A percentile compares a stretch with the other conserved stretches of the same genome.
Evolutionary conservation across 2,329 filamentous ascomycete genomes (phyloP).

Genomic region (Neonectria ditissima): DNA sequence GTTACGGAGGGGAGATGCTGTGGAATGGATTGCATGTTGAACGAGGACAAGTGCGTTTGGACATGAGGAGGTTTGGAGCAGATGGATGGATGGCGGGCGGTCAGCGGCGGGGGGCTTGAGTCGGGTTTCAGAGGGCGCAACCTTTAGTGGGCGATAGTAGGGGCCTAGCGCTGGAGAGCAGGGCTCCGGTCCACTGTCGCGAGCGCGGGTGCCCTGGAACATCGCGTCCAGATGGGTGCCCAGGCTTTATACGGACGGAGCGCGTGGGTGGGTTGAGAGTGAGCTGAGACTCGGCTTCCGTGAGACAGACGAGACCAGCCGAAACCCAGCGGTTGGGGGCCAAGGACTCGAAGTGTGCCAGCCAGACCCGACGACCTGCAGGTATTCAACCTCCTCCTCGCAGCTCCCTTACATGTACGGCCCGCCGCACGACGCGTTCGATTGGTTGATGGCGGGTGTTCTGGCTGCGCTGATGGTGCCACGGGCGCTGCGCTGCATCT

Average conservation of each 20-base stretch:
- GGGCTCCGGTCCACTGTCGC: slow-evolving; percentile 15
- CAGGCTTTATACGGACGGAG: slow-evolving; percentile 1
- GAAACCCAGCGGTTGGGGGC: not conserved
- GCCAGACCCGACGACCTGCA: not conserved
- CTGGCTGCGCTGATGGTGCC: slow-evolving; percentile 18
- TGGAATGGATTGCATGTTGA: not conserved
- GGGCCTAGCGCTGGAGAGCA: slow-evolving; percentile 2
- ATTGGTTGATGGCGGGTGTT: slow-evolving; percentile 32
- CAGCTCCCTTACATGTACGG: slow-evolving; percentile 43
- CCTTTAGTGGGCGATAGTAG: slow-evolving; percentile 1
- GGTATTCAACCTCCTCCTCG: not conserved
- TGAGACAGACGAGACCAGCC: not conserved
- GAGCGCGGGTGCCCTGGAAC: slow-evolving; percentile 10
- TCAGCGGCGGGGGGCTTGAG: not conserved
- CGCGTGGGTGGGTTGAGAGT: slow-evolving; percentile 1
- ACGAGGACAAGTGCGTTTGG: not conserved
- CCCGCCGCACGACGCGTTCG: slow-evolving; percentile 33
- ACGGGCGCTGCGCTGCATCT: no score
- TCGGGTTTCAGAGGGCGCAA: slow-evolving; percentile 4
- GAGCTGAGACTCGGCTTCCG: not conserved
- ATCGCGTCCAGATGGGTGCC: slow-evolving; percentile 19
- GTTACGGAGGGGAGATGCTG: not conserved
- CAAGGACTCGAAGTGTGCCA: not conserved
- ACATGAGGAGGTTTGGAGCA: not conserved
- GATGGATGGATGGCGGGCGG: not conserved